These are phyloP conservation scores for Mycena olivaceomarginata DNA, from an alignment of 768 basidiomycete species.

Conservation along the genomic window DNA sequence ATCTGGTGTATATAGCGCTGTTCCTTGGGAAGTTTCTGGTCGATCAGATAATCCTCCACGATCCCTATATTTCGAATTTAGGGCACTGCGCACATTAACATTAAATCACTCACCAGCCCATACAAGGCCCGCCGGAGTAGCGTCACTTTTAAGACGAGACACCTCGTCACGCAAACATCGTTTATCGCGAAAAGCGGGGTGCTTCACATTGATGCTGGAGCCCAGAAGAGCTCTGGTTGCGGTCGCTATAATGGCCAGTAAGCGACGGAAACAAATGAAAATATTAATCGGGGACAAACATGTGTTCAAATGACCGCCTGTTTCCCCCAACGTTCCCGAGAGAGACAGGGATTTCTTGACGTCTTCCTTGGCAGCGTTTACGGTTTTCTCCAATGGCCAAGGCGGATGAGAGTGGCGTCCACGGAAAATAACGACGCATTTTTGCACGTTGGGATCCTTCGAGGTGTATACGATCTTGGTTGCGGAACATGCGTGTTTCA, in stretches of 20 bases:
- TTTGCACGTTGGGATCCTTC: neutral
- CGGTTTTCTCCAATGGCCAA: slow-evolving; percentile 15
- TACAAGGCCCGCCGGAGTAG: slow-evolving; percentile 5
- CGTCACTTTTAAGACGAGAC: neutral
- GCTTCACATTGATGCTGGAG: neutral
- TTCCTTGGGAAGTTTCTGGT: too few relatives aligned
- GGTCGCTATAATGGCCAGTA: too few relatives aligned
- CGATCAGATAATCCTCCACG: too few relatives aligned
- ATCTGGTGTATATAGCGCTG: slow-evolving; percentile 30
- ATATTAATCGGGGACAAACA: neutral
- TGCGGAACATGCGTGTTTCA: neutral
- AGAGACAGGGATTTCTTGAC: neutral
- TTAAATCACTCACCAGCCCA: slow-evolving; percentile 2
- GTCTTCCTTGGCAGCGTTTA: neutral
- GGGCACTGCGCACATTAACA: too few relatives aligned
- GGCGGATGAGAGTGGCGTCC: slow-evolving; percentile 14
- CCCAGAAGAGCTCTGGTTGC: neutral
- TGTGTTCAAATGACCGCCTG: neutral
- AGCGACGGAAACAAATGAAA: too few relatives aligned
- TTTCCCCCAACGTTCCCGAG: neutral
- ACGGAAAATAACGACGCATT: slow-evolving; percentile 12
- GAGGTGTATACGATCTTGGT: slow-evolving; percentile 7
- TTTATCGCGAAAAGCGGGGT: slow-evolving; percentile 7
- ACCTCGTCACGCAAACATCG: slow-evolving; percentile 15
- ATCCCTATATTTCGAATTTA: too few relatives aligned